Evolutionary conservation across 495 filamentous ascomycete genomes (phyloP).

Genomic region (Aspergillus incahuasiensis): DNA sequence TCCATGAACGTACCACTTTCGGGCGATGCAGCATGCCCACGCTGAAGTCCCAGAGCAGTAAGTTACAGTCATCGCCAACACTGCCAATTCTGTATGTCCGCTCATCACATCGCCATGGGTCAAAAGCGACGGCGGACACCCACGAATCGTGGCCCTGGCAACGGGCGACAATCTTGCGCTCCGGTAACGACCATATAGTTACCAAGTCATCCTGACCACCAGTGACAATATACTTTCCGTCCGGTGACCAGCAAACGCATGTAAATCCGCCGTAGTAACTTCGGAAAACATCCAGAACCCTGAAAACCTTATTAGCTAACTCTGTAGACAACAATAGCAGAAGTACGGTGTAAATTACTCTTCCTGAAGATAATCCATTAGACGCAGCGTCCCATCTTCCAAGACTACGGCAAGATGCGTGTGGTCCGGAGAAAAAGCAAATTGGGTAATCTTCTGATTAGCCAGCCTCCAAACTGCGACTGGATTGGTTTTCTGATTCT

Average conservation of each 20-base stretch:
- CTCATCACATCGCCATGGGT: conserved; percentile 94
- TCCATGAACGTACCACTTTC: conserved; percentile 68
- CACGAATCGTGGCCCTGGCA: conserved; percentile 94
- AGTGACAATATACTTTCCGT: conserved; percentile 92
- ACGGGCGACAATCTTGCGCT: conserved; percentile 79
- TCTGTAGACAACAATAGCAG: neutral
- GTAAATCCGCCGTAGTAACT: conserved; percentile 90
- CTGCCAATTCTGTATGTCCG: conserved; percentile 91
- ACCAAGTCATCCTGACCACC: conserved; percentile 95
- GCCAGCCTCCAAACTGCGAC: conserved; percentile 87
- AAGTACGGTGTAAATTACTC: conserved; percentile 46
- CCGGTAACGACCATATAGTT: conserved; percentile 85
- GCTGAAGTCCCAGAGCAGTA: conserved; percentile 95
- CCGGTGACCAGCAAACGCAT: conserved; percentile 95
- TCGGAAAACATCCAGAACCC: conserved; percentile 76
- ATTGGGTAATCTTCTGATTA: conserved; percentile 80
- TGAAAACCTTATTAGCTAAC: conserved; percentile 29
- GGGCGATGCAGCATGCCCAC: conserved; percentile 93
- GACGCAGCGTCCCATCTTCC: conserved; percentile 83
- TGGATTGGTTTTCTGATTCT: conserved; percentile 89
- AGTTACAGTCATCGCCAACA: conserved; percentile 86
- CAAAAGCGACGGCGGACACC: conserved; percentile 90
- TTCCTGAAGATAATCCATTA: conserved; percentile 90
- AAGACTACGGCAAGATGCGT: conserved; percentile 86
- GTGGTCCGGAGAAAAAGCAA: conserved; percentile 83